Conservation (phyloP, 805 yeast species). For the Lachancea thermotolerans region DNA sequence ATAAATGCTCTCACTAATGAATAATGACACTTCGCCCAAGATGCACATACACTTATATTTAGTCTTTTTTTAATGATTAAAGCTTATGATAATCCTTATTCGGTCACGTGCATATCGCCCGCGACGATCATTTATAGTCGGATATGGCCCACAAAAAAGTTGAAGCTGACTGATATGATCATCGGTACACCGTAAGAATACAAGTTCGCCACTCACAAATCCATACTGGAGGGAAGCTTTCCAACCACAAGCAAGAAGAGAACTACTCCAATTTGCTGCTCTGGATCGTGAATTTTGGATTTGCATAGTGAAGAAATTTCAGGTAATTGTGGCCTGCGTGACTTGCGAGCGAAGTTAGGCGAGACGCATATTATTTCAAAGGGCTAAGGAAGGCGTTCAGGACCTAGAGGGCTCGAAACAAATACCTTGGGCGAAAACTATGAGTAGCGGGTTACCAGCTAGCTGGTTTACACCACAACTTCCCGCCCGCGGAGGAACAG, state of each 20-base stretch:
- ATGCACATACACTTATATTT: neutral
- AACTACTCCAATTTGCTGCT: too few species aligned
- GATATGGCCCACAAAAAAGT: conserved; percentile 5
- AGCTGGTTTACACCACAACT: conserved; percentile 17
- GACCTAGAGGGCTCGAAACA: too few species aligned
- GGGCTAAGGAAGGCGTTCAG: too few species aligned
- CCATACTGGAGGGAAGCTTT: neutral
- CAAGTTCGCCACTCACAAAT: neutral
- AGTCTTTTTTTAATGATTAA: neutral
- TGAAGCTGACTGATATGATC: neutral
- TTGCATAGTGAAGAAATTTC: too few species aligned
- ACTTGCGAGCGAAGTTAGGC: too few species aligned
- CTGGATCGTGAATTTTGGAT: too few species aligned
- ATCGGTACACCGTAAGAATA: neutral
- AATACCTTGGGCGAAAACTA: neutral
- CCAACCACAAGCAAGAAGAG: too few species aligned
- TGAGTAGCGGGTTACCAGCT: conserved; percentile 18
- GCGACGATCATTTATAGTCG: neutral
- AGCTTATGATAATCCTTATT: neutral
- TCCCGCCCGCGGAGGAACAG: conserved; percentile 13
- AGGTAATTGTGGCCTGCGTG: too few species aligned
- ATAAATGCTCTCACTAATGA: conserved; percentile 1
- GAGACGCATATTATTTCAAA: too few species aligned
- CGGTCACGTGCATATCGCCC: neutral
- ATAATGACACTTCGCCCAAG: neutral